These are phyloP conservation scores for Teratosphaeria nubilosa DNA, from an alignment of 2,329 filamentous ascomycete genomes.

Conservation along the genomic window DNA sequence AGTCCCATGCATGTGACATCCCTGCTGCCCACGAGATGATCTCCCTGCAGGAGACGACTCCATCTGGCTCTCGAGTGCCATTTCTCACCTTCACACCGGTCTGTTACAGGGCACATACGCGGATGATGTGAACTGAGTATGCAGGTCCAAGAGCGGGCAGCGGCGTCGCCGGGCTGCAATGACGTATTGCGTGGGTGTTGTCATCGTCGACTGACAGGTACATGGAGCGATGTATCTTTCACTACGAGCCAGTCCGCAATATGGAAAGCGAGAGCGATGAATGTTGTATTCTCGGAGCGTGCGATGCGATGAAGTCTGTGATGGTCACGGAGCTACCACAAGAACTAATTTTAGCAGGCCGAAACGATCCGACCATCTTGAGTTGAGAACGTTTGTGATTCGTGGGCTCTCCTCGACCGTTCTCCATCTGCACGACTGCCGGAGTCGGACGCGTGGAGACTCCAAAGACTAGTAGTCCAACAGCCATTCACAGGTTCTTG, in stretches of 20 bases:
- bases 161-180: neutral
- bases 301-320: neutral
- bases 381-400: no score
- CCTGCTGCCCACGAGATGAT: slow-evolving; percentile 1
- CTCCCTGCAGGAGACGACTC: neutral
- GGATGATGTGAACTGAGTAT: neutral
- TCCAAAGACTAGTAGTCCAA: no score
- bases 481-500: no score
- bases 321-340: neutral
- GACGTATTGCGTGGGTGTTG: neutral
- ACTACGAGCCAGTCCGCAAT: neutral
- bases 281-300: neutral
- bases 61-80: neutral
- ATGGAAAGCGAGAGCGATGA: neutral
- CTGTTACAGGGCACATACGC: neutral
- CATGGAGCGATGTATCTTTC: neutral
- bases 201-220: neutral
- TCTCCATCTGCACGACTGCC: no score
- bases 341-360: neutral
- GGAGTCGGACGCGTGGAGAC: no score
- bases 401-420: no score
- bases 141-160: neutral
- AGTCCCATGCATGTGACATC: neutral
- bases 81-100: neutral
- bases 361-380: no score